Conservation (phyloP, 306 rosid species). For the Sicyos edulis region DNA sequence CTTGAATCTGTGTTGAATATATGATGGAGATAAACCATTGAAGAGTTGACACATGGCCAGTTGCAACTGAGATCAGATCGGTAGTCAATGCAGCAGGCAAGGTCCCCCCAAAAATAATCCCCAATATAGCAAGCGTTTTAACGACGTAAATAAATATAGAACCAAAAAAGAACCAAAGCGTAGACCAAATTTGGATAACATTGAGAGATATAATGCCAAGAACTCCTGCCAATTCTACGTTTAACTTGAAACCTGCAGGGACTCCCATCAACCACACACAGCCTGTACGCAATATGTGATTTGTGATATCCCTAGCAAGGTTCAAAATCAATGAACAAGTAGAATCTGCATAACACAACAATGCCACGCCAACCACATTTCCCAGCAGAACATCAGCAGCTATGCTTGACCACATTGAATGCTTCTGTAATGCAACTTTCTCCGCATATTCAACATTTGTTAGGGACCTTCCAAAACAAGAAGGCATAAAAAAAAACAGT, state of each 20-base stretch:
- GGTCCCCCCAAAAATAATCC: constrained; percentile 78
- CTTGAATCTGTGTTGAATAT: constrained; percentile 83
- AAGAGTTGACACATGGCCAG: constrained; percentile 67
- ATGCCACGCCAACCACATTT: constrained; percentile 65
- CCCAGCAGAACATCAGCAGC: constrained; percentile 69
- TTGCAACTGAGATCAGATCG: constrained; percentile 62
- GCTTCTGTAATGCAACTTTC: constrained; percentile 73
- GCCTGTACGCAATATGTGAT: constrained; percentile 72
- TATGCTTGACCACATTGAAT: constrained; percentile 82
- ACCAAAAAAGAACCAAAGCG: constrained; percentile 71
- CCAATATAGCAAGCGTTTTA: constrained; percentile 61
- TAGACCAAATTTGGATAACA: constrained; percentile 88
- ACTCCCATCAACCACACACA: constrained; percentile 98
- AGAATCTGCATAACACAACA: constrained; percentile 55
- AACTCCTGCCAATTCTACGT: constrained; percentile 73
- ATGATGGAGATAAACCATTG: constrained; percentile 76
- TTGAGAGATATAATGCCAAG: constrained; percentile 80
- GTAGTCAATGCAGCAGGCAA: constrained; percentile 61
- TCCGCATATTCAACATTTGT: constrained; percentile 79
- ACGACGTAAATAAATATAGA: constrained; percentile 44
- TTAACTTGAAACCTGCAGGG: constrained; percentile 95
- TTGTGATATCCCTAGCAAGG: constrained; percentile 53
- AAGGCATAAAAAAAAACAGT: constrained; percentile 26
- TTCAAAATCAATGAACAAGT: constrained; percentile 42
- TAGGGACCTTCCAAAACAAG: constrained; percentile 48